Evolutionary conservation across 345 rosid genomes (phyloP).

Genomic region (Carallia brachiata): DNA sequence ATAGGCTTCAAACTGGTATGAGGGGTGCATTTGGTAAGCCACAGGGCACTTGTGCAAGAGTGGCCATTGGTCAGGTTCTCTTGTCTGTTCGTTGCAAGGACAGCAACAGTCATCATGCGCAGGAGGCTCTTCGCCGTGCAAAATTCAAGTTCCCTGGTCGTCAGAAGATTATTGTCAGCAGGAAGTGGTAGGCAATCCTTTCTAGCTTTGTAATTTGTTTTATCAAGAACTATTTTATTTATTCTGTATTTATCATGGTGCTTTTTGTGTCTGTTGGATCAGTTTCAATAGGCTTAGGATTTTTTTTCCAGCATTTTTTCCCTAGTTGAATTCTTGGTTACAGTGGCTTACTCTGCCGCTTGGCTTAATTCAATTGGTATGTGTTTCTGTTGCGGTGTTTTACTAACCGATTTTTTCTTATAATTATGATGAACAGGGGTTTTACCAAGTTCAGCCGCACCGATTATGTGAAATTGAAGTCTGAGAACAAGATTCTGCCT

Average conservation of each 20-base stretch:
- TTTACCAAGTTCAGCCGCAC: conserved; percentile 63
- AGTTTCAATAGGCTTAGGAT: too few species aligned
- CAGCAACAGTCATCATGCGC: conserved; percentile 60
- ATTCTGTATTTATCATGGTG: not conserved
- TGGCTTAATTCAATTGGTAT: too few species aligned
- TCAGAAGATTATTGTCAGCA: conserved; percentile 77
- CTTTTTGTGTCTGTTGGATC: too few species aligned
- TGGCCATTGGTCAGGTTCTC: conserved; percentile 77
- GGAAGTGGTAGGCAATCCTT: conserved; percentile 50
- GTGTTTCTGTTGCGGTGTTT: too few species aligned
- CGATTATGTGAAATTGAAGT: conserved; percentile 53
- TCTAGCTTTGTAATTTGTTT: not conserved
- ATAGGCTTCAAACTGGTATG: conserved; percentile 86
- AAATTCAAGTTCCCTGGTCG: conserved; percentile 81
- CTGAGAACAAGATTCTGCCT: conserved; percentile 53
- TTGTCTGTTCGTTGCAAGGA: conserved; percentile 79
- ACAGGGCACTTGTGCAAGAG: conserved; percentile 67
- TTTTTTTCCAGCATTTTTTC: too few species aligned
- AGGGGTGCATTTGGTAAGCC: conserved; percentile 83
- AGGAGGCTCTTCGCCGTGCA: conserved; percentile 79
- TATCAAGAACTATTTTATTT: not conserved
- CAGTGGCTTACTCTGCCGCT: too few species aligned
- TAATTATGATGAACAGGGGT: conserved; percentile 42
- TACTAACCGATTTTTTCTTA: not conserved
- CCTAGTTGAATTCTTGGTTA: too few species aligned